These are phyloP conservation scores for Linanthus parryae DNA, from an alignment of 148 eudicot species.

Conservation along the genomic window DNA sequence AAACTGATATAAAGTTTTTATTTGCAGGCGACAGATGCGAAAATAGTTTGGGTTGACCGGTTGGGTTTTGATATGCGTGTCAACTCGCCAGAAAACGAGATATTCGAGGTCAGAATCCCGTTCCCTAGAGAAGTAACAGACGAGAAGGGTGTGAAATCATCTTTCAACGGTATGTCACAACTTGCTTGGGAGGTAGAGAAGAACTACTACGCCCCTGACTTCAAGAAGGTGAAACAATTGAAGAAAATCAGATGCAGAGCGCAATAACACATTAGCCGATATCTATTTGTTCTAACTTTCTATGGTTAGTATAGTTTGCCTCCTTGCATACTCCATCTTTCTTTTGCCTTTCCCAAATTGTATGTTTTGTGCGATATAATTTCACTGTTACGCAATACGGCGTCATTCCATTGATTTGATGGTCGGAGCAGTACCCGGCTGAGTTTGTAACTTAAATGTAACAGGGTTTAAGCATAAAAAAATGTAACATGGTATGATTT, in stretches of 20 bases:
- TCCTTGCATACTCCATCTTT: too few species aligned
- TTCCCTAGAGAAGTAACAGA: constrained; percentile 92
- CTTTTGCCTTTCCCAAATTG: too few species aligned
- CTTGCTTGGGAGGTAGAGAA: constrained; percentile 96
- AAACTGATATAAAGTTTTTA: neutral
- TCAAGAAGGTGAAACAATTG: constrained; percentile 58
- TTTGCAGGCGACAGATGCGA: constrained; percentile 68
- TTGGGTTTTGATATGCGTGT: constrained; percentile 85
- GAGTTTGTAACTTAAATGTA: too few species aligned
- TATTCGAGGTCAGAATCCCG: constrained; percentile 77
- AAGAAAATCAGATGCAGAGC: constrained; percentile 45
- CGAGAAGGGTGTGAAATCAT: constrained; percentile 80
- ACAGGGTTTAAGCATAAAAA: too few species aligned
- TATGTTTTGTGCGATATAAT: too few species aligned
- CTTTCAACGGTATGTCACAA: constrained; percentile 88
- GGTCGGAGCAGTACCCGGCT: too few species aligned
- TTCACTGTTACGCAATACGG: too few species aligned
- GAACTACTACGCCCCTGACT: constrained; percentile 58
- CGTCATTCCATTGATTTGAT: too few species aligned
- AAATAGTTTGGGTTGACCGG: constrained; percentile 89
- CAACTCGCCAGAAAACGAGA: constrained; percentile 41
- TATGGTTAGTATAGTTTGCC: too few species aligned
- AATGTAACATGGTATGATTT: too few species aligned
- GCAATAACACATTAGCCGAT: too few species aligned
- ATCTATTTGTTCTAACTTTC: too few species aligned